A percentile compares a stretch with the other conserved stretches of the same genome.
phyloP scores from a whole-genome alignment of 202 grass and related monocot genomes.

The Elaeis oleifera region DNA sequence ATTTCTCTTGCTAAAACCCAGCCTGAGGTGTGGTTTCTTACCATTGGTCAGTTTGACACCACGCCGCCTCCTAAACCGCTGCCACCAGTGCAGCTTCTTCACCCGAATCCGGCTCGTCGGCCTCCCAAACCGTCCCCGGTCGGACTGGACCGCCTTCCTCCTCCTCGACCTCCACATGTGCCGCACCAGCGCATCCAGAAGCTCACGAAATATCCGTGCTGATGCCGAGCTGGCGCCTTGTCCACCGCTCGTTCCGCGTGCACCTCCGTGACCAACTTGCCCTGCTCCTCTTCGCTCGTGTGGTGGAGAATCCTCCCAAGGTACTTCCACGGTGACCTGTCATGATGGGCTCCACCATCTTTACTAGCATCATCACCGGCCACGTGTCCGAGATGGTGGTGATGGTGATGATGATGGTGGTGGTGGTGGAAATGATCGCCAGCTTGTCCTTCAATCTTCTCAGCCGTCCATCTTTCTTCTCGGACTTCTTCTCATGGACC shows the following conservation, averaged over 20 bases:
- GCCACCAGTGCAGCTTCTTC: slow-evolving; percentile 47
- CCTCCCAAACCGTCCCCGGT: not conserved
- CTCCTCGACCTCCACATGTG: slow-evolving; percentile 22
- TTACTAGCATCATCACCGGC: slow-evolving; percentile 7
- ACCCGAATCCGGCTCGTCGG: slow-evolving; percentile 12
- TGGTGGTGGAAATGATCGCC: slow-evolving; percentile 41
- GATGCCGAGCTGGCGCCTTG: slow-evolving; percentile 5
- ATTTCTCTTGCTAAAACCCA: not conserved
- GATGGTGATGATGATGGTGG: slow-evolving; percentile 38
- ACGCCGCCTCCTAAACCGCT: slow-evolving; percentile 18
- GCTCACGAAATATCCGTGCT: slow-evolving; percentile 6
- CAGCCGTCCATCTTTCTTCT: slow-evolving; percentile 25
- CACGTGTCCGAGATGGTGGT: slow-evolving; percentile 28
- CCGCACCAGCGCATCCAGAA: slow-evolving; percentile 27
- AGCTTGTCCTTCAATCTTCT: slow-evolving; percentile 41
- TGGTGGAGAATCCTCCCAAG: slow-evolving; percentile 33
- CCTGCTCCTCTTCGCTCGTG: not conserved
- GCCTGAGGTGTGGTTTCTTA: slow-evolving; percentile 20
- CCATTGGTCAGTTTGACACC: not conserved
- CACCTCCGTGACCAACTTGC: not conserved
- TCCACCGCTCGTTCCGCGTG: slow-evolving; percentile 2
- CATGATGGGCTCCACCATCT: not conserved
- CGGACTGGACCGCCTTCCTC: slow-evolving; percentile 1
- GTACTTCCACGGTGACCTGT: slow-evolving; percentile 32
- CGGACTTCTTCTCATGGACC: not conserved